Base-by-base conservation (phyloP, 2,329 filamentous ascomycete genomes). In the Knufia fluminis region DNA sequence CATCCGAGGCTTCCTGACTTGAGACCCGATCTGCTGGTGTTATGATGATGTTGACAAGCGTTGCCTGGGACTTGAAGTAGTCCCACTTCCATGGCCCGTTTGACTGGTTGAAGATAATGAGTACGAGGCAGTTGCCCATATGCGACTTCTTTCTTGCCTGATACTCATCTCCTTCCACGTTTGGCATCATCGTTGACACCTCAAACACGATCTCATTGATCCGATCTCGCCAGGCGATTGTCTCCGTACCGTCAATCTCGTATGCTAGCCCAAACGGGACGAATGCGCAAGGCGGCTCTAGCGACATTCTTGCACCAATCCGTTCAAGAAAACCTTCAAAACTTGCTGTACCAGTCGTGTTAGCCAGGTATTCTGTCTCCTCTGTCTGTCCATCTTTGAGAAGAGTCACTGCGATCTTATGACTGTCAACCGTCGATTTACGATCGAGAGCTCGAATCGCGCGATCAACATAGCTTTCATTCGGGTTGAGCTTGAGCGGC, bases 101-200 rank as follows among this genome's bases (percentile, higher is more conserved):
- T 1, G 90, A 96, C 61, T 94, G 88, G 65, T 98, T 98, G 75
- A 94, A 98, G 51, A 98, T 84, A 59, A 98, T 94, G 64, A 95
- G 97, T 63, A 98, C 92, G 65, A 87, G 94, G 66, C 97, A 92
- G 62, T 98, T 98, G 51, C 92, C 92, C 53, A 97, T 92, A 62
- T 97, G 94, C 2, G 82, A 78, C 68, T 98, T 98, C 72, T 98
- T 98, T 64, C 80, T 77, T 54, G 83, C 82, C 61, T 84, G 88
- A 54, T 80, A 76, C 8, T 84, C 79, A 59, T 95, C 89, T 24
- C 79, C 76, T 48, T 88, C 80, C 12, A 83, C 71, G 8, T 88
- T 95, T 1, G 92, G 92, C 92, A 98, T 98, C 75, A 97, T 89
- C 3, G 91, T 98, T 3, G 86, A 88, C 48, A 97, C 83, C 64